Percentiles rank a stretch among this genome's conserved stretches.
phyloP scores from a whole-genome alignment of 176 grass and related monocot genomes.

The Musa beccarii region DNA sequence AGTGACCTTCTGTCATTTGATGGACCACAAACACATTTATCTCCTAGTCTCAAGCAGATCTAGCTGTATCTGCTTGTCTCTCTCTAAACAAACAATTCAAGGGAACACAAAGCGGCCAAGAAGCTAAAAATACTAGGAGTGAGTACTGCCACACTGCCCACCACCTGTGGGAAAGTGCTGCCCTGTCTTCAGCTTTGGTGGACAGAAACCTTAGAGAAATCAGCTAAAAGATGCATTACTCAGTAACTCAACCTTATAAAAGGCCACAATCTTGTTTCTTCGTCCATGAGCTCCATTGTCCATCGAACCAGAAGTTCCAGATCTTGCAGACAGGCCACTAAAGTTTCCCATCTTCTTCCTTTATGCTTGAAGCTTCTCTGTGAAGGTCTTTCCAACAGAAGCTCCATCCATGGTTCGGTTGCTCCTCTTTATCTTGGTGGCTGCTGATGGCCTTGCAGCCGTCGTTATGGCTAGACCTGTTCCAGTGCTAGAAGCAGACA shows the following conservation, averaged over 20 bases:
- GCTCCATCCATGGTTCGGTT: constrained; percentile 36
- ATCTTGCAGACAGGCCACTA: too few species aligned
- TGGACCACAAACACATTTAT: too few species aligned
- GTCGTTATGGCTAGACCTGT: constrained; percentile 43
- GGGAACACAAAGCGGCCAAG: neutral
- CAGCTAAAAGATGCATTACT: neutral
- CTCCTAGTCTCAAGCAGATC: too few species aligned
- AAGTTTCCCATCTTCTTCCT: neutral
- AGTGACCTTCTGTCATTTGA: too few species aligned
- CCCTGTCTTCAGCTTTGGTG: neutral
- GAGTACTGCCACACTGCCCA: neutral
- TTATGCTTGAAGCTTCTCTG: constrained; percentile 1
- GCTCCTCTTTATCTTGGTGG: constrained; percentile 42
- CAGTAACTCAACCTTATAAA: constrained; percentile 9
- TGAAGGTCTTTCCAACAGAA: neutral
- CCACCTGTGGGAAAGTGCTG: neutral
- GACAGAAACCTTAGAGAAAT: neutral
- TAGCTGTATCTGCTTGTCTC: neutral
- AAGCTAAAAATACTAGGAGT: neutral
- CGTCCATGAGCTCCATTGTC: too few species aligned
- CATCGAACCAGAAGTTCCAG: neutral
- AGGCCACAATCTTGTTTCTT: neutral
- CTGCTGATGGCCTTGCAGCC: constrained; percentile 27
- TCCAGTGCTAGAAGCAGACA: constrained; percentile 1
- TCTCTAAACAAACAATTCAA: neutral